These are phyloP conservation scores for Gryganskiella cystojenkinii DNA, from an alignment of 192 early-diverging fungal genomes.

Conservation along the genomic window DNA sequence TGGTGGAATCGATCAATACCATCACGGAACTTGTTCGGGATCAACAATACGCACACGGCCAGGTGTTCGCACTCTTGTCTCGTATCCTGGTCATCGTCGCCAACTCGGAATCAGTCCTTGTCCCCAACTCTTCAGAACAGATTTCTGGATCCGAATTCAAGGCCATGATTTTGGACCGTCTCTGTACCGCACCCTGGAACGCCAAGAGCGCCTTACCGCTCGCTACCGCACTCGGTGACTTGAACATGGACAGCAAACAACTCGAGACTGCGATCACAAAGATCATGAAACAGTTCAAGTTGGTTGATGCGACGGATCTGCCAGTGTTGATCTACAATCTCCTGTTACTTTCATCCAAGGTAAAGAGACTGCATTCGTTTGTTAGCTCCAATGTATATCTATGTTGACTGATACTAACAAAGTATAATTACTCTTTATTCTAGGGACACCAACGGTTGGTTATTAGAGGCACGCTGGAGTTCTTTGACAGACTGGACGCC, in stretches of 20 bases:
- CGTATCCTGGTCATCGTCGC: conserved; percentile 34
- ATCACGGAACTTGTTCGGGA: conserved; percentile 41
- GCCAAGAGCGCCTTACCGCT: conserved; percentile 41
- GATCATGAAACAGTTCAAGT: conserved; percentile 57
- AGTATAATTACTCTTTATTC: background rate
- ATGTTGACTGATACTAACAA: too few species aligned
- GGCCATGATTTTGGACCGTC: conserved; percentile 46
- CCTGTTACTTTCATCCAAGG: conserved; percentile 70
- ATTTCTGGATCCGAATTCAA: conserved; percentile 46
- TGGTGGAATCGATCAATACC: conserved; percentile 35
- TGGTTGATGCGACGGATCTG: conserved; percentile 60
- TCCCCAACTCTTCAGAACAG: conserved; percentile 20
- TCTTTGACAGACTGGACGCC: conserved; percentile 67
- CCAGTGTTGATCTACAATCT: conserved; percentile 78
- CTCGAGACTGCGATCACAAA: conserved; percentile 36
- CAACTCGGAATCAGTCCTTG: conserved; percentile 7
- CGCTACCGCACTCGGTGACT: conserved; percentile 39
- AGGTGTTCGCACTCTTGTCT: conserved; percentile 48
- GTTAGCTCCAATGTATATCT: too few species aligned
- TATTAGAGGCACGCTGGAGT: conserved; percentile 61
- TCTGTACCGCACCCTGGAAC: conserved; percentile 51
- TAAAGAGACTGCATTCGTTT: too few species aligned
- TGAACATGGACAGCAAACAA: conserved; percentile 48
- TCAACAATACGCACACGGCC: conserved; percentile 30
- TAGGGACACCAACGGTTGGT: conserved; percentile 68